Evolutionary conservation across 768 basidiomycete genomes (phyloP).

Genomic region (Tricholoma sp.): DNA sequence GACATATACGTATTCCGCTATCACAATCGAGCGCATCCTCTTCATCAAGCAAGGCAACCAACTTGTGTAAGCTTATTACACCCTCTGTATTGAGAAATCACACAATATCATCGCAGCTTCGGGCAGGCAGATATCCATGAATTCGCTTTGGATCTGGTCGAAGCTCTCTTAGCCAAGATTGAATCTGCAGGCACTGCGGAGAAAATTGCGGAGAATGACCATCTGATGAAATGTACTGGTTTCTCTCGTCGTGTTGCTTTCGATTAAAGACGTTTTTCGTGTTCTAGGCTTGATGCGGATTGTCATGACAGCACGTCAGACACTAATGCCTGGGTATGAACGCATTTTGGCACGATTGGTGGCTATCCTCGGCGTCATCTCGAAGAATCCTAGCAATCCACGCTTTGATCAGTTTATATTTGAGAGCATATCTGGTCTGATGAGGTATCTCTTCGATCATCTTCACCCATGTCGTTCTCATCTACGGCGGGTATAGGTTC

Average conservation of each 20-base stretch:
- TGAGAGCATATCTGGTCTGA: constrained; percentile 90
- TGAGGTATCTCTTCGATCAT: constrained; percentile 49
- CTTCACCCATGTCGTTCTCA: constrained; percentile 1
- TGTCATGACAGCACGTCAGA: constrained; percentile 81
- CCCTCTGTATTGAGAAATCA: background rate
- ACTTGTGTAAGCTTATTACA: constrained; percentile 53
- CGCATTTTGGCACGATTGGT: constrained; percentile 70
- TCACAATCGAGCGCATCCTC: constrained; percentile 94
- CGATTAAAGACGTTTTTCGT: background rate
- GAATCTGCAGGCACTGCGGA: constrained; percentile 77
- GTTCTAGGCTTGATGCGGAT: constrained; percentile 86
- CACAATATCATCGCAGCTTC: constrained; percentile 48
- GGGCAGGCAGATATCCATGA: constrained; percentile 82
- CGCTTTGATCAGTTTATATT: constrained; percentile 98
- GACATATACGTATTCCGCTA: constrained; percentile 92
- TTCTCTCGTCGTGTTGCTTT: background rate
- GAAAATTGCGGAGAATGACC: constrained; percentile 95
- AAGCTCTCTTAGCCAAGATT: constrained; percentile 72
- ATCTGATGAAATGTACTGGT: constrained; percentile 89
- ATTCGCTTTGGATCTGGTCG: constrained; percentile 67
- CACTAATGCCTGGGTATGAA: constrained; percentile 64
- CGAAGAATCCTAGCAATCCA: constrained; percentile 96
- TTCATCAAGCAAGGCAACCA: constrained; percentile 79
- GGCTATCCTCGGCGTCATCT: constrained; percentile 78
- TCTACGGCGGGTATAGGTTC: constrained; percentile 46